phyloP scores from a whole-genome alignment of 1,139 yeast genomes.

The Candida labiduridarum region DNA sequence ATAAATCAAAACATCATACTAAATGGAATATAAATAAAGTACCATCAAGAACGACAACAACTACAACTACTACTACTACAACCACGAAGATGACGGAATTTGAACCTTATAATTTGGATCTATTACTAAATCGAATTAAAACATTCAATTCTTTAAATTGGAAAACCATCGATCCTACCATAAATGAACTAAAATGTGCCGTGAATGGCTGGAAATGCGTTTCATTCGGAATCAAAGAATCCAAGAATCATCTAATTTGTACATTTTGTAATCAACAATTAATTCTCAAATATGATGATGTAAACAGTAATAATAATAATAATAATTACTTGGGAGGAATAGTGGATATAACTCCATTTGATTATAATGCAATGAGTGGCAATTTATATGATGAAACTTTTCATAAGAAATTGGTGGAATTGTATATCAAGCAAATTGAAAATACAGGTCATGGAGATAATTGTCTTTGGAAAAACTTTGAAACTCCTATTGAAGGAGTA shows the following conservation, averaged over 20 bases:
- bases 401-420: slow-evolving; percentile 24
- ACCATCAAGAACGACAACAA: background rate
- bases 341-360: slow-evolving; percentile 3
- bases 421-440: slow-evolving; percentile 28
- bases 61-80: slow-evolving; percentile 3
- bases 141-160: slow-evolving; percentile 40
- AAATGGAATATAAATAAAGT: slow-evolving; percentile 17
- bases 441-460: slow-evolving; percentile 29
- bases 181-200: slow-evolving; percentile 42
- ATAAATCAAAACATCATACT: slow-evolving; percentile 27
- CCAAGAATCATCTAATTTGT: slow-evolving; percentile 39
- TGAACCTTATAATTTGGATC: slow-evolving; percentile 37
- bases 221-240: slow-evolving; percentile 25
- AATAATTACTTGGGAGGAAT: slow-evolving; percentile 1
- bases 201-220: slow-evolving; percentile 47
- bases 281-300: slow-evolving; percentile 27
- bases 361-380: slow-evolving; percentile 11
- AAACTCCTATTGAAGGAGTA: slow-evolving; percentile 35
- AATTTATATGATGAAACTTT: slow-evolving; percentile 17
- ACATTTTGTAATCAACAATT: slow-evolving; percentile 34
- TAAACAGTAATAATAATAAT: slow-evolving; percentile 1
- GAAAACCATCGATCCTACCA: slow-evolving; percentile 17
- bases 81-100: slow-evolving; percentile 21
- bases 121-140: slow-evolving; percentile 29
- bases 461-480: slow-evolving; percentile 44